Evolutionary conservation across 129 eudicot species (phyloP).

Genomic region (Smallanthus sonchifolius): DNA sequence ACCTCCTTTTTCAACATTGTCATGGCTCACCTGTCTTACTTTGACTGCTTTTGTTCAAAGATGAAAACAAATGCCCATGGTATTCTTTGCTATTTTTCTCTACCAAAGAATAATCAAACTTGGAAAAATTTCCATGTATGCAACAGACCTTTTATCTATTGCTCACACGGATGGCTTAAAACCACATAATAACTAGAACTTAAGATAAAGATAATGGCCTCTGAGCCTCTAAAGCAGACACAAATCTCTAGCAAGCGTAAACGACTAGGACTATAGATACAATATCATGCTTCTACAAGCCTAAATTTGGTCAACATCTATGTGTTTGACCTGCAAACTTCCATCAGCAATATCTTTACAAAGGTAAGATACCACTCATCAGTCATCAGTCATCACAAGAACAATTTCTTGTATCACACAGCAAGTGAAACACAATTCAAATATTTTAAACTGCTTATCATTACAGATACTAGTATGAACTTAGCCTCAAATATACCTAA

Average conservation of each 20-base stretch:
- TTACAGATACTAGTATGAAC: not conserved
- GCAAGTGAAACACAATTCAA: not conserved
- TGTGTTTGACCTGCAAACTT: not conserved
- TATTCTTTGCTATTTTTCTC: not conserved
- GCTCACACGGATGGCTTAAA: not conserved
- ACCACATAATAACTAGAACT: not conserved
- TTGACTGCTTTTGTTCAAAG: not conserved
- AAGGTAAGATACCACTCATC: not conserved
- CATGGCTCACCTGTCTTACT: not conserved
- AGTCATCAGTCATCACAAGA: not conserved
- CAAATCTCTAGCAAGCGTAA: not conserved
- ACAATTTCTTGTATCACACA: not conserved
- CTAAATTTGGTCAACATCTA: not conserved
- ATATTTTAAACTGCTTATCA: constrained; percentile 5
- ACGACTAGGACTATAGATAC: not conserved
- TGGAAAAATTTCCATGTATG: too few species aligned
- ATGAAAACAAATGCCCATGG: not conserved
- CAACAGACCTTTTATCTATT: not conserved
- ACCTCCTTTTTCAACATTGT: not conserved
- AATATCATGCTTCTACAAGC: not conserved
- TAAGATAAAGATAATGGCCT: not conserved
- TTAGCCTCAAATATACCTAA: not conserved
- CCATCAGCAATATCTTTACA: not conserved
- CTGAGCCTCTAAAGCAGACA: not conserved
- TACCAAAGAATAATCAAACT: too few species aligned